Conservation (phyloP, 495 filamentous ascomycete species). For the Elasticomyces elasticus region DNA sequence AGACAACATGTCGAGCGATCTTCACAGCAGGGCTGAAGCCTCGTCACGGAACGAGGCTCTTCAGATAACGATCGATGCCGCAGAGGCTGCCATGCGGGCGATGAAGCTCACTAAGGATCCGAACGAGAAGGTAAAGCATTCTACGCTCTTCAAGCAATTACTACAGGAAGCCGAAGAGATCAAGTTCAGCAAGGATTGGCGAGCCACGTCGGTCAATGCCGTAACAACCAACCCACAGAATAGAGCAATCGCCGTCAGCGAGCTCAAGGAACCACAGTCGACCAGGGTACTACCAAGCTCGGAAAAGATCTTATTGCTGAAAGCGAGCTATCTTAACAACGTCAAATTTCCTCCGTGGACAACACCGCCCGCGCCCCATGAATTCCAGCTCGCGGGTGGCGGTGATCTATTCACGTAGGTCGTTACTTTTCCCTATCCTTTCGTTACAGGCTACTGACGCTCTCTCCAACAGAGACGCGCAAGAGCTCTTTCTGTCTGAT, state of each 20-base stretch:
- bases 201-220: neutral
- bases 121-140: conserved; percentile 49
- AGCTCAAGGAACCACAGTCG: conserved; percentile 39
- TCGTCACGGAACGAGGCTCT: conserved; percentile 56
- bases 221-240: neutral
- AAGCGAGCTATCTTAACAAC: conserved; percentile 68
- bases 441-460: conserved; percentile 8
- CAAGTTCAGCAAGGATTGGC: conserved; percentile 39
- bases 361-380: conserved; percentile 40
- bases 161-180: conserved; percentile 62
- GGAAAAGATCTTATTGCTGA: conserved; percentile 70
- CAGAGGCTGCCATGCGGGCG: conserved; percentile 70
- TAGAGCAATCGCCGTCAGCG: neutral
- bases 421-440: neutral
- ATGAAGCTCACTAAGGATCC: conserved; percentile 41
- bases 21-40: conserved; percentile 34
- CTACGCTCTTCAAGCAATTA: conserved; percentile 54
- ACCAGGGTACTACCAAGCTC: conserved; percentile 54
- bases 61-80: conserved; percentile 59
- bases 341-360: conserved; percentile 77
- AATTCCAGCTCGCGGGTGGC: conserved; percentile 41
- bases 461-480: conserved; percentile 48
- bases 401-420: conserved; percentile 46
- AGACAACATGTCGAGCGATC: conserved; percentile 41
- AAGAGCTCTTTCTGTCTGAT: conserved; percentile 58